Evolutionary conservation across 768 basidiomycete genomes (phyloP).

Genomic region (Boletus huronensis): DNA sequence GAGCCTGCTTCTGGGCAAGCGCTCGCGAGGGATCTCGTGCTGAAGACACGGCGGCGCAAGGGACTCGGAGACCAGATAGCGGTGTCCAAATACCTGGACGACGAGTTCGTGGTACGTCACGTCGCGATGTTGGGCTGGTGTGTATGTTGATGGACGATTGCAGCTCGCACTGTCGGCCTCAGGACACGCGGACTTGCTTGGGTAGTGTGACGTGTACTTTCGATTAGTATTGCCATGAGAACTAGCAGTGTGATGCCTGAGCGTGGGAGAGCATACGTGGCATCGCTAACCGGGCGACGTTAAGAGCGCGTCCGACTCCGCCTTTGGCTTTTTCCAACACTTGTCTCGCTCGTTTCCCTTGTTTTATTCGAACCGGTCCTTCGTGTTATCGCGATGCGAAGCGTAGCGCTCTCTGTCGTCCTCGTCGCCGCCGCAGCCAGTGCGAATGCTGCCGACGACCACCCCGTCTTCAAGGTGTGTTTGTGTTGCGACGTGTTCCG

Average conservation of each 20-base stretch:
- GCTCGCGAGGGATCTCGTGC: constrained; percentile 87
- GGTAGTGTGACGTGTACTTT: constrained; percentile 37
- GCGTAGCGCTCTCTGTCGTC: constrained; percentile 75
- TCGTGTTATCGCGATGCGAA: constrained; percentile 76
- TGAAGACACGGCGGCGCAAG: constrained; percentile 95
- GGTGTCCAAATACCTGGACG: constrained; percentile 95
- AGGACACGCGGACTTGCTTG: constrained; percentile 91
- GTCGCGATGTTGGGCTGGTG: not conserved
- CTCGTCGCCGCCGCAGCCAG: constrained; percentile 65
- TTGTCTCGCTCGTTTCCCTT: constrained; percentile 37
- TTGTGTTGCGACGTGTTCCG: constrained; percentile 2
- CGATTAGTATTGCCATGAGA: constrained; percentile 4
- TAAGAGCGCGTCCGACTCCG: constrained; percentile 28
- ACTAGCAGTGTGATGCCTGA: not conserved
- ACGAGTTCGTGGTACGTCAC: constrained; percentile 84
- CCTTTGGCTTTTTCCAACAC: constrained; percentile 23
- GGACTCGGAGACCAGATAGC: constrained; percentile 96
- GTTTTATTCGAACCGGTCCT: constrained; percentile 49
- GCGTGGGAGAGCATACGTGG: constrained; percentile 49
- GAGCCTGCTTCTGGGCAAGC: constrained; percentile 98
- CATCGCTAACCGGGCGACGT: constrained; percentile 34
- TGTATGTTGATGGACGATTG: constrained; percentile 9
- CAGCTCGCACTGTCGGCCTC: constrained; percentile 92
- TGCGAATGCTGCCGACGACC: constrained; percentile 56
- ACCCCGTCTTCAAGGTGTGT: constrained; percentile 68